Conservation (phyloP, 1,139 yeast species). For the Blastobotrys indianensis region DNA sequence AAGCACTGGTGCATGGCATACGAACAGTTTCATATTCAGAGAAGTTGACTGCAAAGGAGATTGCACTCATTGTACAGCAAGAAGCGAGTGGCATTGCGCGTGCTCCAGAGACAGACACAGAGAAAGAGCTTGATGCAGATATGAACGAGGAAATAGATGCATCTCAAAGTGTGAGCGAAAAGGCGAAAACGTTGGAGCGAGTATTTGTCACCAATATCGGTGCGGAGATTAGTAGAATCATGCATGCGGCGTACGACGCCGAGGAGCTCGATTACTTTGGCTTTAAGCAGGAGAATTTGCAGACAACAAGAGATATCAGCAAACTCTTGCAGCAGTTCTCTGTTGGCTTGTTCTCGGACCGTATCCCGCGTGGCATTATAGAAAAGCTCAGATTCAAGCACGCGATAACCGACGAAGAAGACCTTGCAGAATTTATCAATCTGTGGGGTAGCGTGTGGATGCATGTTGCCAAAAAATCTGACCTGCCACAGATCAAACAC, state of each 20-base stretch:
- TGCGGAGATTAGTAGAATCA: slow-evolving; percentile 47
- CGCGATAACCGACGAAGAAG: slow-evolving; percentile 4
- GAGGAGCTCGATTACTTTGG: slow-evolving; percentile 46
- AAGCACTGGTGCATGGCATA: slow-evolving; percentile 63
- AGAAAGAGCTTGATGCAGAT: not conserved
- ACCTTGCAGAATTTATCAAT: slow-evolving; percentile 7
- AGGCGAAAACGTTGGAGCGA: slow-evolving; percentile 4
- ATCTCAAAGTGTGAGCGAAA: slow-evolving; percentile 1
- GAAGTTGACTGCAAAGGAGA: slow-evolving; percentile 55
- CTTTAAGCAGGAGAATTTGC: slow-evolving; percentile 38
- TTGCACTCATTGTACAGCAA: slow-evolving; percentile 40
- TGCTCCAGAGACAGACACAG: not conserved
- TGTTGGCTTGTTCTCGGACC: slow-evolving; percentile 51
- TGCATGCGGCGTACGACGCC: slow-evolving; percentile 54
- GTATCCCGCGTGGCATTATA: slow-evolving; percentile 30
- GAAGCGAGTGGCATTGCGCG: slow-evolving; percentile 14
- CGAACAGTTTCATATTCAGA: slow-evolving; percentile 60
- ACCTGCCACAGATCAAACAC: slow-evolving; percentile 1
- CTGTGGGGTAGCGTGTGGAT: slow-evolving; percentile 14
- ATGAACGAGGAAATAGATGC: slow-evolving; percentile 8
- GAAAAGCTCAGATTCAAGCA: not conserved
- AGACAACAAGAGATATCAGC: slow-evolving; percentile 41
- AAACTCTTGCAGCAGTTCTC: slow-evolving; percentile 44
- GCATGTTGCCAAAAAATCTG: slow-evolving; percentile 8
- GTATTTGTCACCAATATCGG: slow-evolving; percentile 23